Evolutionary conservation across 345 rosid genomes (phyloP).

Genomic region (Populus deltoides): DNA sequence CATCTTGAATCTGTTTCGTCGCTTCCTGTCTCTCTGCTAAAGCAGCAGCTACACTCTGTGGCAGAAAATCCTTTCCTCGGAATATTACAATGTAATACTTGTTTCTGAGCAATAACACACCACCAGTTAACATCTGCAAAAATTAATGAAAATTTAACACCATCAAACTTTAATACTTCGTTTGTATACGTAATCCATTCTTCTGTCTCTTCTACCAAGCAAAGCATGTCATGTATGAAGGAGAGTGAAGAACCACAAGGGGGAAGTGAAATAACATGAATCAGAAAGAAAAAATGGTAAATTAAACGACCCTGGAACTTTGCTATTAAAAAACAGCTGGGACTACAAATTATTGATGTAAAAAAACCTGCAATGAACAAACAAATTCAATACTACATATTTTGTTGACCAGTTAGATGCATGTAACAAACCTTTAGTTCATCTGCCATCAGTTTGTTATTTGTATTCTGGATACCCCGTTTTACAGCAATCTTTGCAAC

Average conservation of each 20-base stretch:
- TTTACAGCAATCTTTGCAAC: constrained; percentile 89
- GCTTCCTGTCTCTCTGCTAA: constrained; percentile 80
- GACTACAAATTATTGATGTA: not conserved
- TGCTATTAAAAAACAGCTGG: not conserved
- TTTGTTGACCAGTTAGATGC: not conserved
- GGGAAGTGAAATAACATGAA: not conserved
- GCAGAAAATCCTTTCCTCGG: constrained; percentile 97
- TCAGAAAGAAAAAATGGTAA: not conserved
- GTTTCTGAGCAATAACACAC: constrained; percentile 87
- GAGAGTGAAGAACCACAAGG: too few species aligned
- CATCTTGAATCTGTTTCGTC: constrained; percentile 74
- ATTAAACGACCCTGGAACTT: not conserved
- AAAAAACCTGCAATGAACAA: not conserved
- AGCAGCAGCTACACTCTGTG: constrained; percentile 76
- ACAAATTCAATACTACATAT: not conserved
- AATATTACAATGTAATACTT: constrained; percentile 88
- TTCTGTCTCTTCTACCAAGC: not conserved
- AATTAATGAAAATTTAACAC: constrained; percentile 5
- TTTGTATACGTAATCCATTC: not conserved
- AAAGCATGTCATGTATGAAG: too few species aligned
- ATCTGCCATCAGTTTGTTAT: constrained; percentile 94
- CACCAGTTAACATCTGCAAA: constrained; percentile 79
- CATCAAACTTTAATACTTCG: not conserved
- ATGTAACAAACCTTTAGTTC: constrained; percentile 72
- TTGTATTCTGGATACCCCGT: constrained; percentile 95